Base-by-base conservation (phyloP, 2,329 filamentous ascomycete species). In the Aspergillus sojae region DNA sequence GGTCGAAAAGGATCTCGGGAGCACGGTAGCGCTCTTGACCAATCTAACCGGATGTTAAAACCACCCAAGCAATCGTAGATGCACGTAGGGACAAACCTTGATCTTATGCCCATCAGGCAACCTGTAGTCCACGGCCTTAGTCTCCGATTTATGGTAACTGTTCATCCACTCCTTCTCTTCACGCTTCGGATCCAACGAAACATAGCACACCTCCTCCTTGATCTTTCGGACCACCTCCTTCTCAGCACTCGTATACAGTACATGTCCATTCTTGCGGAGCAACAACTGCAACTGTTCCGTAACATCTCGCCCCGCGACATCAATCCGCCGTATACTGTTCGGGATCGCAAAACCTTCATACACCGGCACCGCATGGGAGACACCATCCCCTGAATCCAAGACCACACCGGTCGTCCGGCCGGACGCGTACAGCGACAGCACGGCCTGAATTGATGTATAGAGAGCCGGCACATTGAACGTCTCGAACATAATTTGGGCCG, bases 201-300 rank as follows among this genome's bases (percentile, higher is more conserved):
- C 91, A 77, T 98, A 99, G 62, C 92, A 91, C 55, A 93, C 90
- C 75, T 91, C 92, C 84, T 99, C 95, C 82, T 99, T 99, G 82
- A 99, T 97, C 79, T 93, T 86, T 69, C 94, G 88, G 62, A 99
- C 95, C n/a, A 97, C 93, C 81, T 99, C 95, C 83, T 99, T 99
- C 84, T 99, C 95, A 14, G 95, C 95, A 76, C 93, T 97, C 21
- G 95, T 99, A 80, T 98, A 94, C 78, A 99, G 96, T 21, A 97
- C 88, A 76, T 95, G 93, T 57, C 95, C 95, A 71, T 89, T 92
- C 84, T 97, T 98, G 74, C 95, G 88, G 70, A 99, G 83, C 71
- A 98, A 82, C 64, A 91, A 89, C 80, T 99, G 95, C 81, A 99
- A 84, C 76, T 99, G 89, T 79, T 99, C 95, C 54, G 95, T 99